Conservation (phyloP, 345 rosid genomes). For the Erysimum cheiranthoides region DNA sequence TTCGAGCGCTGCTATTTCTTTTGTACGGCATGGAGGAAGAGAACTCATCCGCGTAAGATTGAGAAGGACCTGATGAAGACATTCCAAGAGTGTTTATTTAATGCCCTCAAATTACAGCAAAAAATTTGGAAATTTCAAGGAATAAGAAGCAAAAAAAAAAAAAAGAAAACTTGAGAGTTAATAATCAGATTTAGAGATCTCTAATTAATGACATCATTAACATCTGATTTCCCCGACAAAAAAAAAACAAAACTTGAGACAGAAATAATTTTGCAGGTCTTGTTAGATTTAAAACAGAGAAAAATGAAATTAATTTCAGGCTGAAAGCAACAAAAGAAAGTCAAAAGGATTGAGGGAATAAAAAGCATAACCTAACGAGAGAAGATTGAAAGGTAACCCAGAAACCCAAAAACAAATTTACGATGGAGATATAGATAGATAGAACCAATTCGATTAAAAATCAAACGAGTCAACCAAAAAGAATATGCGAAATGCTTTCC, state of each 20-base stretch:
- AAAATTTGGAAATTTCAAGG: neutral
- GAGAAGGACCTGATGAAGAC: conserved; percentile 61
- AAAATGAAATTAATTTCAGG: neutral
- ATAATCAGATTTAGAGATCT: conserved; percentile 10
- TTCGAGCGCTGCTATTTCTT: conserved; percentile 51
- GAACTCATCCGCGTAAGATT: conserved; percentile 62
- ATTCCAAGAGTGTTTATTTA: conserved; percentile 24
- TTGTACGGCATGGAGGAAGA: conserved; percentile 66
- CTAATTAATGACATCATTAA: conserved; percentile 28
- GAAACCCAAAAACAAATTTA: neutral
- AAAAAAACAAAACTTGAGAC: neutral
- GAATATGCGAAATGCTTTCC: conserved; percentile 20
- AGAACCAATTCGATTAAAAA: conserved; percentile 10
- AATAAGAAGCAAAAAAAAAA: neutral
- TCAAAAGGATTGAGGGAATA: neutral
- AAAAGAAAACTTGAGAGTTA: conserved; percentile 7
- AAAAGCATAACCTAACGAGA: neutral
- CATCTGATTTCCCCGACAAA: neutral
- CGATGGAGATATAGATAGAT: conserved; percentile 17
- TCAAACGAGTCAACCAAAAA: conserved; percentile 17
- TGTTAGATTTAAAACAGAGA: neutral
- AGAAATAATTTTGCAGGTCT: neutral
- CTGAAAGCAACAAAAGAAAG: neutral
- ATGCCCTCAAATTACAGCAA: conserved; percentile 4
- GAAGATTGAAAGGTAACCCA: conserved; percentile 9